Conservation (phyloP, 2,329 filamentous ascomycete species). For the Pyricularia sp. region DNA sequence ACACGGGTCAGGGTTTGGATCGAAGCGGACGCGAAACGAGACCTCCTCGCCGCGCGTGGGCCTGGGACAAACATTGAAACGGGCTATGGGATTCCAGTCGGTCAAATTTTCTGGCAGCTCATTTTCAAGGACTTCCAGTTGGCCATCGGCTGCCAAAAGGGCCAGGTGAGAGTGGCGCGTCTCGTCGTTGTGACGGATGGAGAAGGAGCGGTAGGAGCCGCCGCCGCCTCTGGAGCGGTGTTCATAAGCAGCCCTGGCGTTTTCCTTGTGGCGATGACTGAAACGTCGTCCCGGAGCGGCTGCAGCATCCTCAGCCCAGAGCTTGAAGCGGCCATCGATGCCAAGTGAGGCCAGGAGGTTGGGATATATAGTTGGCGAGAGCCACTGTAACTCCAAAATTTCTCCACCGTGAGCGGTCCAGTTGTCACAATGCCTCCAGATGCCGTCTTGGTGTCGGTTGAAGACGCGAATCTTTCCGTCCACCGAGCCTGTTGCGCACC, state of each 20-base stretch:
- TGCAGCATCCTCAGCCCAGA: constrained; percentile 85
- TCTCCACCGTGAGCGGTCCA: constrained; percentile 88
- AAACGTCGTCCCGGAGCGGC: constrained; percentile 73
- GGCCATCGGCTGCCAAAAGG: constrained; percentile 67
- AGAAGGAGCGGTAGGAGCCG: constrained; percentile 66
- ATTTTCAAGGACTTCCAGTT: constrained; percentile 71
- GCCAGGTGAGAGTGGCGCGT: constrained; percentile 73
- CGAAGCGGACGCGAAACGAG: constrained; percentile 74
- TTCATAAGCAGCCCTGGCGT: constrained; percentile 38
- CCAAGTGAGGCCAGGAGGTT: constrained; percentile 79
- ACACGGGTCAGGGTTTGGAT: constrained; percentile 74
- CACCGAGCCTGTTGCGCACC: constrained; percentile 80
- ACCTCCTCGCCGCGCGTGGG: constrained; percentile 75
- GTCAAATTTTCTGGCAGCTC: constrained; percentile 69
- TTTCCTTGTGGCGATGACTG: constrained; percentile 42
- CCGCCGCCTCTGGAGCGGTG: constrained; percentile 43
- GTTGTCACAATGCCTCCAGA: constrained; percentile 71
- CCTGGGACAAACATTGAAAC: constrained; percentile 58
- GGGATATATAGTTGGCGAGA: constrained; percentile 75
- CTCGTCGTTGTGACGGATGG: constrained; percentile 71
- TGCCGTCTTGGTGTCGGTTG: constrained; percentile 64
- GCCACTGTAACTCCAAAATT: constrained; percentile 89
- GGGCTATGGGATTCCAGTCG: constrained; percentile 63
- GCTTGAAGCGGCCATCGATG: constrained; percentile 71
- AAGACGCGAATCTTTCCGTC: constrained; percentile 91